Percentiles rank a stretch among this genome's conserved stretches.
These are phyloP conservation scores for Eucalyptus tenuipes DNA, from an alignment of 345 rosid genomes.

Conservation along the genomic window DNA sequence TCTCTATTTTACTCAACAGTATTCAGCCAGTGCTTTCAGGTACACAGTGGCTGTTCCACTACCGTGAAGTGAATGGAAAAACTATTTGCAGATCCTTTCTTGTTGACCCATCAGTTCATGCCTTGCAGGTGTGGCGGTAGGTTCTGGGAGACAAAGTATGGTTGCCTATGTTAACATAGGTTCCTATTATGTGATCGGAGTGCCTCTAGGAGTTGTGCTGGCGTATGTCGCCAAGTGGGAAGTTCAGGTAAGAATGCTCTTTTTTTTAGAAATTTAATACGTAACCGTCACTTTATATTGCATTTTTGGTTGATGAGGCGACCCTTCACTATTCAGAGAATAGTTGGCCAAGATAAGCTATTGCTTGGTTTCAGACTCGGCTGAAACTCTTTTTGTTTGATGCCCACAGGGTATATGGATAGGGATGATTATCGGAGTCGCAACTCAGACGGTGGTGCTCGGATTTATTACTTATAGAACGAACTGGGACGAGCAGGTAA, in stretches of 20 bases:
- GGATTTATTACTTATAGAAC: conserved; percentile 19
- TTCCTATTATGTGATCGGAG: conserved; percentile 15
- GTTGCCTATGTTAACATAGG: conserved; percentile 18
- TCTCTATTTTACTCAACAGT: conserved; percentile 1
- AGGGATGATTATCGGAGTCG: conserved; percentile 25
- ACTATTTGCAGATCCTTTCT: background rate
- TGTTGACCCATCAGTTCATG: background rate
- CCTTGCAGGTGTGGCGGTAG: conserved; percentile 13
- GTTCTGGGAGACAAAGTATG: conserved; percentile 10
- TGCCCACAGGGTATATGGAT: conserved; percentile 28
- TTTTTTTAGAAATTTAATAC: background rate
- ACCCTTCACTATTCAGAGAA: background rate
- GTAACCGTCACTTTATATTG: background rate
- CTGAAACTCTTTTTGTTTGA: background rate
- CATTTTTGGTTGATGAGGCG: background rate
- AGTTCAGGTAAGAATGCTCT: background rate
- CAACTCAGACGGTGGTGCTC: conserved; percentile 17
- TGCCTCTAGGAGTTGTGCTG: conserved; percentile 19
- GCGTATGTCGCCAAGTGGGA: background rate
- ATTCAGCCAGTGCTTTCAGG: conserved; percentile 5
- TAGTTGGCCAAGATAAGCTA: background rate
- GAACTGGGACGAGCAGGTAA: background rate
- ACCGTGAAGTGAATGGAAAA: background rate
- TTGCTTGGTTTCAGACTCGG: background rate
- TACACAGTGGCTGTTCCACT: background rate